Base-by-base conservation (phyloP, 2,329 filamentous ascomycete genomes). In the Lachnellula willkommii region DNA sequence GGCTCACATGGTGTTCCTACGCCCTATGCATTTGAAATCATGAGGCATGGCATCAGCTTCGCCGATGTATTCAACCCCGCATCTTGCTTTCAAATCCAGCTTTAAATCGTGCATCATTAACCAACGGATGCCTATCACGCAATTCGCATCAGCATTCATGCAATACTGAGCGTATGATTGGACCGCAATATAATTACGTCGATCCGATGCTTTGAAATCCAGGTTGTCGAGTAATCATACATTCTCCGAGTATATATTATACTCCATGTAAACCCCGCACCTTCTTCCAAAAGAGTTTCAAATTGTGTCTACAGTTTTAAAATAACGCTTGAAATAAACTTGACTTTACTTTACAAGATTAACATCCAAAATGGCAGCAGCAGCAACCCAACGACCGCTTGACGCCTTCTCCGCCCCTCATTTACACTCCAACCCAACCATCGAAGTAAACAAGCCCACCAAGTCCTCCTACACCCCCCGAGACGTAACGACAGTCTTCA, bases 401-500 rank as follows among this genome's bases (percentile, higher is more conserved):
- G 28, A 47, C 36, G 20, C 42, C 15, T 47, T 53, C 36, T 40
- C 37, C 17, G 37, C 37, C 37, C 37, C 37, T 40, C 37, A 40
- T 9, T 40, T 40, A 9, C 37, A 45, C 42, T 2, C 42, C n/a
- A 17, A 45, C 11, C n/a, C 42, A 17, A 12, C 17, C 20, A 7
- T 17, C 20, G 20, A 9, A 12, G 42, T 45, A 11, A 45, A 45
- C 6, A 24, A 40, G 8, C 5, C n/a, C 15, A 11, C 6, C 9
- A 17, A 17, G 42, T 12, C 15, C 2, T 4, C 17, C 42, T 20
- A 24, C 17, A 42, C 24, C 3, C 55, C 59, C 9, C 59, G 60
- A 14, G 45, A 65, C 47, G 40, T 65, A 4, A 45, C 28, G 14
- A 42, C 56, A 15, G 47, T 35, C 5, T 47, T 64, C 17, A 59